phyloP scores from a whole-genome alignment of 345 rosid genomes.

The Salix caprea region DNA sequence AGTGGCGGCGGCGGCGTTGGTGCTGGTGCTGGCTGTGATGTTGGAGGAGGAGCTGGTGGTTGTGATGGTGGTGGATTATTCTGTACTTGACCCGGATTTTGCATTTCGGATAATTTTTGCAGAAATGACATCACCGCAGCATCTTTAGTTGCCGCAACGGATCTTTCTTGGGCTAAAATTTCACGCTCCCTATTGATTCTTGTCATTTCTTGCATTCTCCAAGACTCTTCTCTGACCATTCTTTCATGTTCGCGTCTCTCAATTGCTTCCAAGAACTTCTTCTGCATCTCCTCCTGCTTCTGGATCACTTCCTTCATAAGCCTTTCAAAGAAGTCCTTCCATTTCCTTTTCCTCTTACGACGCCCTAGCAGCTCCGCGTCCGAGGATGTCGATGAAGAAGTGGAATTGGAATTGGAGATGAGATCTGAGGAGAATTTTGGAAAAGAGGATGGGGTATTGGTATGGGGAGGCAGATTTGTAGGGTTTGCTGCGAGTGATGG shows the following conservation, averaged over 20 bases:
- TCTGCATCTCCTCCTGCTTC: constrained; percentile 77
- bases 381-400: constrained; percentile 67
- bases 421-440: constrained; percentile 38
- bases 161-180: constrained; percentile 67
- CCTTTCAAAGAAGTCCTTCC: constrained; percentile 70
- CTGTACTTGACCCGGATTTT: constrained; percentile 15
- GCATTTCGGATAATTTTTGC: constrained; percentile 59
- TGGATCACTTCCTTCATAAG: constrained; percentile 58
- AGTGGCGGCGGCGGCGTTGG: constrained; percentile 3
- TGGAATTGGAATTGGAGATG: constrained; percentile 54
- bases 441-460: constrained; percentile 16
- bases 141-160: constrained; percentile 65
- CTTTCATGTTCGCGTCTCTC: constrained; percentile 71
- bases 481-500: constrained; percentile 19
- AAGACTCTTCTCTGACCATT: constrained; percentile 63
- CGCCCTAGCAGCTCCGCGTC: constrained; percentile 40
- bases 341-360: constrained; percentile 48
- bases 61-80: neutral
- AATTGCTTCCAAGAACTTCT: constrained; percentile 62
- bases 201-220: constrained; percentile 70
- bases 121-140: constrained; percentile 68
- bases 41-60: neutral
- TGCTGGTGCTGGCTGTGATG: constrained; percentile 1
- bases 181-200: constrained; percentile 61
- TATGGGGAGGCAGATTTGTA: neutral